Evolutionary conservation across 2,329 filamentous ascomycete genomes (phyloP), one percentile per base, ranked within the genome.

Genomic region (Fusarium cicatricum): DNA sequence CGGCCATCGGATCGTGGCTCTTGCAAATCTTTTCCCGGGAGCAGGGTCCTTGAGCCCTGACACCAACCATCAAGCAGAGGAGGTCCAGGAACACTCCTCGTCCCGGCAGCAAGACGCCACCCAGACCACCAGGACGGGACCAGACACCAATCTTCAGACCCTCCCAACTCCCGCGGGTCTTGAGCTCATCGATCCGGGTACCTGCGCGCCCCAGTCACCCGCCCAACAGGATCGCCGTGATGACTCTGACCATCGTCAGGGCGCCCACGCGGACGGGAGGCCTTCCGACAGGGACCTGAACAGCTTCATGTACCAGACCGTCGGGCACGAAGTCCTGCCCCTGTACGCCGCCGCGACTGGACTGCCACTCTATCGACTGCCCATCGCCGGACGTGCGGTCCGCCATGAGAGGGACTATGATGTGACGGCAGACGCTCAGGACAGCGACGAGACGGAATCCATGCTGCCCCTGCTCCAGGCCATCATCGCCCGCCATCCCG

Each of bases 241-340:
- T 40, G 47, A 33, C 19, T 16, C 41, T 43, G 34, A 55, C 41
- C 11, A 49, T 41, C 37, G 33, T 48, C 38, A 59, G 34, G 38
- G 44, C 28, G 34, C 41, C 29, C 16, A 29, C 11, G 29, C 28
- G 21, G 41, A 48, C 14, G 53, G 56, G 41, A 53, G 65, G 51
- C 14, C 54, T 55, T 53, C 65, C 47, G 72, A 79, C 40, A 72
- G 69, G 41, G 78, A 98, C 73, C 82, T 96, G 67, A 92, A 99
- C 75, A 97, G 93, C 78, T 98, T 95, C 86, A 99, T 99, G 95
- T 99, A 98, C 80, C 95, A 99, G 80, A 99, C 95, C 3, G 91
- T 97, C 56, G 95, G 95, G 11, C 92, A 98, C 75, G 83, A 86
- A 53, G 80, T 97, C 15, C 89, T 98, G 52, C 92, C 93, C 3